Percentiles rank a stretch among this genome's conserved stretches.
Evolutionary conservation across 2,329 filamentous ascomycete species (phyloP).

Genomic region (Ambrosiella cleistominuta): DNA sequence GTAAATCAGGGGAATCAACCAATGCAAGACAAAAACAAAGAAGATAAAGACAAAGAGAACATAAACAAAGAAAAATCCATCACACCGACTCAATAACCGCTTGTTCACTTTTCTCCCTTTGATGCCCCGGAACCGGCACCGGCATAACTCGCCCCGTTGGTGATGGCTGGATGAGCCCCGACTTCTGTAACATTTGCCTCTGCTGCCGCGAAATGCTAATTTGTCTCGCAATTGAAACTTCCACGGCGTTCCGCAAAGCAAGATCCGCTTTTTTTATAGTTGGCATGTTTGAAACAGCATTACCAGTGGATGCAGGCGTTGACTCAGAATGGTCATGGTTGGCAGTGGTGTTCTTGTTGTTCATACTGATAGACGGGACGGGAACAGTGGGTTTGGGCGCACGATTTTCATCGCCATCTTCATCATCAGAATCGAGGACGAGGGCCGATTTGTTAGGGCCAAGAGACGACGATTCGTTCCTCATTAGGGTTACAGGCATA

Average conservation of each 20-base stretch:
- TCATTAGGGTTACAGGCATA: neutral
- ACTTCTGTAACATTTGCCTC: conserved; percentile 30
- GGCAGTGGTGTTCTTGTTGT: conserved; percentile 13
- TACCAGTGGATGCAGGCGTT: conserved; percentile 18
- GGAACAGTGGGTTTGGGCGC: neutral
- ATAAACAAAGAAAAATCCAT: neutral
- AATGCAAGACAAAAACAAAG: neutral
- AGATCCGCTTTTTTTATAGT: conserved; percentile 24
- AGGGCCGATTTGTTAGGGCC: conserved; percentile 21
- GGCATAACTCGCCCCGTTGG: conserved; percentile 11
- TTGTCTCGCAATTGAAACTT: conserved; percentile 50
- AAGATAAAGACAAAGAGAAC: neutral
- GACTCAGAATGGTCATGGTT: conserved; percentile 17
- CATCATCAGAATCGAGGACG: conserved; percentile 26
- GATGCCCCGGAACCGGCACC: conserved; percentile 17
- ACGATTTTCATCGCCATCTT: conserved; percentile 15
- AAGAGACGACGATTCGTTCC: conserved; percentile 12
- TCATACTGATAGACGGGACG: conserved; percentile 15
- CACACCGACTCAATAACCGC: conserved; percentile 14
- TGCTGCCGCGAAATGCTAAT: conserved; percentile 49
- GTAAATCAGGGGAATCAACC: neutral
- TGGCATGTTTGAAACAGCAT: conserved; percentile 19
- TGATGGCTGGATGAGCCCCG: conserved; percentile 11
- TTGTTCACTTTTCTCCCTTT: conserved; percentile 24
- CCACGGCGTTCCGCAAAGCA: conserved; percentile 36